phyloP scores from a whole-genome alignment of 768 basidiomycete genomes.

The Termitomyces sp. region DNA sequence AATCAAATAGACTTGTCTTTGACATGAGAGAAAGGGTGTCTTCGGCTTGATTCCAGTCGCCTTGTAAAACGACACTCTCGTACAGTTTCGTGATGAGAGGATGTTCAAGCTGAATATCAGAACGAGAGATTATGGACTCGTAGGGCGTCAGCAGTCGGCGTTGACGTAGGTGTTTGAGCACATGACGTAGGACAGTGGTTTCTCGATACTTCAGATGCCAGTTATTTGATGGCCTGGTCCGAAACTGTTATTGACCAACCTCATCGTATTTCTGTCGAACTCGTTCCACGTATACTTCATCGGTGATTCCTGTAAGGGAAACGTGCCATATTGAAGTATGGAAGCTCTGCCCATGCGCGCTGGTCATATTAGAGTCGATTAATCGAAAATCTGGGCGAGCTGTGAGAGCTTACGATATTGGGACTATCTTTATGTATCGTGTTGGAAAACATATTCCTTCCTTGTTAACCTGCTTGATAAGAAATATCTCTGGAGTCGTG shows the following conservation, averaged over 20 bases:
- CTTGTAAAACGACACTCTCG: slow-evolving; percentile 59
- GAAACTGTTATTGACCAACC: slow-evolving; percentile 35
- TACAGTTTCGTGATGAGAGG: slow-evolving; percentile 67
- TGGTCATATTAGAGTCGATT: slow-evolving; percentile 19
- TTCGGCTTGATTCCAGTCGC: slow-evolving; percentile 61
- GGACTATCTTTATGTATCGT: slow-evolving; percentile 71
- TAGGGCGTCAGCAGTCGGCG: slow-evolving; percentile 68
- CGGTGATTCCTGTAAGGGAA: slow-evolving; percentile 54
- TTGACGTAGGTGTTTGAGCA: slow-evolving; percentile 76
- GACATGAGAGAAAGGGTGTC: slow-evolving; percentile 46
- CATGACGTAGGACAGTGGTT: slow-evolving; percentile 57
- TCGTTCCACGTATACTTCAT: slow-evolving; percentile 53
- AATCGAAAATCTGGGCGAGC: background rate
- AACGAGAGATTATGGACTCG: slow-evolving; percentile 51
- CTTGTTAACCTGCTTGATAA: slow-evolving; percentile 51
- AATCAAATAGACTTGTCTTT: slow-evolving; percentile 56
- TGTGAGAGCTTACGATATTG: slow-evolving; percentile 55
- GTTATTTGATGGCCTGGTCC: slow-evolving; percentile 7
- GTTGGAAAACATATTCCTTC: slow-evolving; percentile 59
- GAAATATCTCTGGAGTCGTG: slow-evolving; percentile 57
- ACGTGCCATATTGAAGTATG: slow-evolving; percentile 82
- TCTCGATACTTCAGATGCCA: slow-evolving; percentile 55
- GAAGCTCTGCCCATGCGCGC: slow-evolving; percentile 69
- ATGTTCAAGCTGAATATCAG: slow-evolving; percentile 61
- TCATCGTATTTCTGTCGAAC: slow-evolving; percentile 55